A percentile compares a stretch with the other conserved stretches of the same genome.
Evolutionary conservation across 306 rosid species (phyloP).

Genomic region (barrel medic (Medicago truncatula)): DNA sequence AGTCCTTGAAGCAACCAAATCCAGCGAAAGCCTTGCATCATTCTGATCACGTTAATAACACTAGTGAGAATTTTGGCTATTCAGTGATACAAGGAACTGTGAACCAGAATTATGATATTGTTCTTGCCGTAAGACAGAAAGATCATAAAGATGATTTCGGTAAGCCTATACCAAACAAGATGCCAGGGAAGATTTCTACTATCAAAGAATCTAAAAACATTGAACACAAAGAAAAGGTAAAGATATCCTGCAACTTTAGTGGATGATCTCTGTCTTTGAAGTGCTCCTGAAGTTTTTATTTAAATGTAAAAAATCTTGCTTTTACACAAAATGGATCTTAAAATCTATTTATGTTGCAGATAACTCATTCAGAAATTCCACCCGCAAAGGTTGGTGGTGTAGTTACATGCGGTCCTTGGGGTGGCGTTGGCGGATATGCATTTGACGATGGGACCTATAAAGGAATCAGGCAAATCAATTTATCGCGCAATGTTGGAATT

Average conservation of each 20-base stretch:
- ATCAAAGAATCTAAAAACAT: constrained; percentile 44
- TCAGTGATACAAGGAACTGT: constrained; percentile 77
- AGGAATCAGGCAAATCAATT: constrained; percentile 74
- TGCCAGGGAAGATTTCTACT: constrained; percentile 43
- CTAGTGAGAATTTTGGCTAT: constrained; percentile 58
- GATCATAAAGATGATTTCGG: constrained; percentile 62
- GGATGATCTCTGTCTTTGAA: constrained; percentile 26
- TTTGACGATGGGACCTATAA: constrained; percentile 75
- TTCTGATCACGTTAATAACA: constrained; percentile 42
- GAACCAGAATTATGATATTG: constrained; percentile 75
- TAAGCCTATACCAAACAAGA: constrained; percentile 51
- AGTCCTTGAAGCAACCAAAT: constrained; percentile 54
- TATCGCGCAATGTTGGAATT: constrained; percentile 76
- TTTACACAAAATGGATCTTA: constrained; percentile 28
- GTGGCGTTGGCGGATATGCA: constrained; percentile 71
- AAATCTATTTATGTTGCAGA: constrained; percentile 33
- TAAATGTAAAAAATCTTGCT: not conserved
- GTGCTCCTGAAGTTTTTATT: constrained; percentile 29
- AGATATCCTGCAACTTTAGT: constrained; percentile 11
- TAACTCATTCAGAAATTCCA: constrained; percentile 42
- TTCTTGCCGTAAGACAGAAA: constrained; percentile 81
- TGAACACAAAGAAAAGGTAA: constrained; percentile 56
- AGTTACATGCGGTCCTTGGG: constrained; percentile 75
- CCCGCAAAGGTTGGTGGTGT: constrained; percentile 54
- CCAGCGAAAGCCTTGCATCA: constrained; percentile 46